Evolutionary conservation across 495 filamentous ascomycete species (phyloP).

Genomic region (Parathielavia hyrcaniae): DNA sequence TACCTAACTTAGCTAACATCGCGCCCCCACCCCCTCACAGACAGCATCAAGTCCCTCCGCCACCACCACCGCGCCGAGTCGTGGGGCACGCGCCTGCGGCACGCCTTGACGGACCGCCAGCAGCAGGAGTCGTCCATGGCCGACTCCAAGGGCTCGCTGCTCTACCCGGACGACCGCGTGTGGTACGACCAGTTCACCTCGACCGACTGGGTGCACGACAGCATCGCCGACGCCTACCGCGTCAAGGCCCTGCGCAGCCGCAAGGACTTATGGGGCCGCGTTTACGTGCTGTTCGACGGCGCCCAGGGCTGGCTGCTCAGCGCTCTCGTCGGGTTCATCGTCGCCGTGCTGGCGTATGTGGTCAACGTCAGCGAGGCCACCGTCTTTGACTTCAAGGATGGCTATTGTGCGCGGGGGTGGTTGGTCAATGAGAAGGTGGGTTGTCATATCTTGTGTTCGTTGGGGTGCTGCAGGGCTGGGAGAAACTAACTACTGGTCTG

Average conservation of each 20-base stretch:
- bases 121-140: conserved; percentile 40
- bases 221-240: conserved; percentile 87
- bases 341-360: conserved; percentile 78
- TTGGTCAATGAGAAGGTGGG: conserved; percentile 60
- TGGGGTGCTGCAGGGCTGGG: conserved; percentile 2
- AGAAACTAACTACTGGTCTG: conserved; percentile 14
- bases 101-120: conserved; percentile 41
- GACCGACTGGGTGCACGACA: conserved; percentile 98
- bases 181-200: conserved; percentile 99
- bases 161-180: conserved; percentile 73
- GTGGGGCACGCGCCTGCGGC: conserved; percentile 49
- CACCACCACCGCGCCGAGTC: conserved; percentile 65
- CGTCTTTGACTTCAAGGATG: conserved; percentile 85
- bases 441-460: no score
- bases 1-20: neutral
- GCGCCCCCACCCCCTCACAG: conserved; percentile 15
- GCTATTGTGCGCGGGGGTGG: conserved; percentile 71
- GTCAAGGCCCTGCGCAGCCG: conserved; percentile 73
- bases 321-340: conserved; percentile 81
- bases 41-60: conserved; percentile 47
- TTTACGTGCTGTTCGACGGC: conserved; percentile 73
- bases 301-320: conserved; percentile 93
- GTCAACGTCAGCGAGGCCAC: conserved; percentile 80
- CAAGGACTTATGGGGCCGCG: conserved; percentile 75
- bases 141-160: conserved; percentile 53